These are phyloP conservation scores for Gynandropsis gynandra DNA, from an alignment of 345 rosid genomes.

Conservation along the genomic window DNA sequence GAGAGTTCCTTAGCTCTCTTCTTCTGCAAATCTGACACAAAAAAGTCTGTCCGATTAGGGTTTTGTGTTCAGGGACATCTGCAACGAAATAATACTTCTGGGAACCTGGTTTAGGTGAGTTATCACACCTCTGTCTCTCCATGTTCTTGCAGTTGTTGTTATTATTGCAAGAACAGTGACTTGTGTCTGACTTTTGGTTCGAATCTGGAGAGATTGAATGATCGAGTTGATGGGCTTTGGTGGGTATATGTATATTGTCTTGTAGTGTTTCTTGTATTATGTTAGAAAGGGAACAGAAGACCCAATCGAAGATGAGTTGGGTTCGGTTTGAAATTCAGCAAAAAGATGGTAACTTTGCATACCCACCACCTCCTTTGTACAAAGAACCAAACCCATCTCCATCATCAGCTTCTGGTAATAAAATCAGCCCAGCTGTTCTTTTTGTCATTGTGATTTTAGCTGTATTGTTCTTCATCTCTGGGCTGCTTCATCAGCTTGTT, in stretches of 20 bases:
- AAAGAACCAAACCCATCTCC: conserved; percentile 34
- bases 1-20: conserved; percentile 26
- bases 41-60: conserved; percentile 19
- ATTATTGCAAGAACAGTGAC: conserved; percentile 16
- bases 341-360: conserved; percentile 45
- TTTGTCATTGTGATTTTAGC: conserved; percentile 72
- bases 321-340: conserved; percentile 40
- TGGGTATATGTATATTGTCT: conserved; percentile 14
- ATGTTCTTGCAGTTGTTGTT: conserved; percentile 26
- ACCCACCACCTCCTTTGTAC: conserved; percentile 47
- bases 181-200: background rate
- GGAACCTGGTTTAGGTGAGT: conserved; percentile 25
- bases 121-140: conserved; percentile 20
- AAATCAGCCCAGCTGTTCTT: conserved; percentile 75
- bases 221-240: conserved; percentile 25
- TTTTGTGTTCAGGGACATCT: conserved; percentile 9
- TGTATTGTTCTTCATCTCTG: conserved; percentile 72
- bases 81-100: conserved; percentile 2
- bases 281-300: conserved; percentile 25
- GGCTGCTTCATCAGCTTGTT: conserved; percentile 75
- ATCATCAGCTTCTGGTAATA: conserved; percentile 40
- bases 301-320: conserved; percentile 41
- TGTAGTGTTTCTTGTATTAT: conserved; percentile 15
- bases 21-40: conserved; percentile 22
- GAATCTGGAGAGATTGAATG: background rate